A percentile compares a stretch with the other conserved stretches of the same genome.
Conservation (phyloP, 2,329 filamentous ascomycete species). For the Xylariaceae sp. region DNA sequence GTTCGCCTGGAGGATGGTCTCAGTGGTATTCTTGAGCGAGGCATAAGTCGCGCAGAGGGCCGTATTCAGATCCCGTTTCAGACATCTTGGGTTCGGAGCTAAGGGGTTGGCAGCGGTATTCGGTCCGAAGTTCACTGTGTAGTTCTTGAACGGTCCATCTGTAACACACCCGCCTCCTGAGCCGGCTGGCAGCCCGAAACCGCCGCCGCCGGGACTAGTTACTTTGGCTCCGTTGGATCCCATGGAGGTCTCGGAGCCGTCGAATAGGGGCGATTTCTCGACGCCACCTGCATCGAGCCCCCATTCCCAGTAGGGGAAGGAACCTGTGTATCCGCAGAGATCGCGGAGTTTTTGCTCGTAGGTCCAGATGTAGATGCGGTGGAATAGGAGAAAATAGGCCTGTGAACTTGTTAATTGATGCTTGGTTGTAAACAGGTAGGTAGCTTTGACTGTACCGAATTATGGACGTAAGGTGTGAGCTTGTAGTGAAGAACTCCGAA, state of each 20-base stretch:
- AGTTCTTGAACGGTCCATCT: slow-evolving; percentile 42
- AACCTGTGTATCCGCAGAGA: slow-evolving; percentile 33
- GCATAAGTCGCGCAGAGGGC: slow-evolving; percentile 28
- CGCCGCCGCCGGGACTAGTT: slow-evolving; percentile 13
- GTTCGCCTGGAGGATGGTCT: slow-evolving; percentile 33
- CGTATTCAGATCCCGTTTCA: slow-evolving; percentile 39
- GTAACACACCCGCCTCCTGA: slow-evolving; percentile 51
- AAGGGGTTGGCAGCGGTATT: slow-evolving; percentile 28
- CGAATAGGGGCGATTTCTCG: slow-evolving; percentile 40
- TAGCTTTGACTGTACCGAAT: slow-evolving; percentile 21
- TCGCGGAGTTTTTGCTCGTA: slow-evolving; percentile 34
- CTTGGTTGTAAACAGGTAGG: rapidly evolving
- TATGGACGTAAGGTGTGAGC: slow-evolving; percentile 28
- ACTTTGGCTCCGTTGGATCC: slow-evolving; percentile 40
- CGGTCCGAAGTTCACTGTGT: slow-evolving; percentile 38
- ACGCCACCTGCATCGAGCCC: slow-evolving; percentile 33
- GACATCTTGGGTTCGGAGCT: slow-evolving; percentile 39
- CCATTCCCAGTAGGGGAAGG: slow-evolving; percentile 34
- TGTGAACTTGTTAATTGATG: slow-evolving; percentile 2
- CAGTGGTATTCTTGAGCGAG: slow-evolving; percentile 31
- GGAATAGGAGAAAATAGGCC: slow-evolving; percentile 36
- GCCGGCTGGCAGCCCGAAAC: slow-evolving; percentile 36
- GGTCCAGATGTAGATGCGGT: slow-evolving; percentile 33
- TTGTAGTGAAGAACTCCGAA: slow-evolving; percentile 28
- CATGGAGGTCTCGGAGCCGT: slow-evolving; percentile 42